phyloP scores from a whole-genome alignment of 768 basidiomycete genomes.

The Udeniomyces megalosporus region DNA sequence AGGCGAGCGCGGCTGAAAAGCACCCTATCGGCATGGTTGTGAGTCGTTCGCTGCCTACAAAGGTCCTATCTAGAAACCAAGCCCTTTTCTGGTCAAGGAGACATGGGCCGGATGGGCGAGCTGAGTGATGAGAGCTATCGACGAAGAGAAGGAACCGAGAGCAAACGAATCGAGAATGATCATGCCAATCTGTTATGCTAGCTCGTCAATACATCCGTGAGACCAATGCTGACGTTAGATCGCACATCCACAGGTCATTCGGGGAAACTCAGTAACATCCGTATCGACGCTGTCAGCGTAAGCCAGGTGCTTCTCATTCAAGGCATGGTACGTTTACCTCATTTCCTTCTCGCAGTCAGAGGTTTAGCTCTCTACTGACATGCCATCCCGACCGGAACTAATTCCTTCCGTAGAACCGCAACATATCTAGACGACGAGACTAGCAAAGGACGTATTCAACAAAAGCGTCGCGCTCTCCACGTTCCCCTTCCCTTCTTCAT shows the following conservation, averaged over 20 bases:
- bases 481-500: too few species aligned
- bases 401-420: too few species aligned
- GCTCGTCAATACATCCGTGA: constrained; percentile 1
- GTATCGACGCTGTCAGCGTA: constrained; percentile 12
- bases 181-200: neutral
- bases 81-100: neutral
- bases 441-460: too few species aligned
- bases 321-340: too few species aligned
- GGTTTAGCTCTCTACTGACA: too few species aligned
- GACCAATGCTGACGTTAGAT: too few species aligned
- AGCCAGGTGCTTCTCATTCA: neutral
- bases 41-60: constrained; percentile 29
- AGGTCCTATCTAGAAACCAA: neutral
- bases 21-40: constrained; percentile 85
- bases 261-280: constrained; percentile 88
- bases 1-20: constrained; percentile 74
- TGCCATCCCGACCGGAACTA: too few species aligned
- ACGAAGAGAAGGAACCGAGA: neutral
- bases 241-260: constrained; percentile 72
- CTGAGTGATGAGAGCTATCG: neutral
- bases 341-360: too few species aligned
- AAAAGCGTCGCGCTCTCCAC: too few species aligned
- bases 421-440: too few species aligned
- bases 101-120: neutral
- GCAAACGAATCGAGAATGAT: neutral